Base-by-base conservation (phyloP, 2,329 filamentous ascomycete genomes). In the Ophiocordyceps camponoti-rufipedis region DNA sequence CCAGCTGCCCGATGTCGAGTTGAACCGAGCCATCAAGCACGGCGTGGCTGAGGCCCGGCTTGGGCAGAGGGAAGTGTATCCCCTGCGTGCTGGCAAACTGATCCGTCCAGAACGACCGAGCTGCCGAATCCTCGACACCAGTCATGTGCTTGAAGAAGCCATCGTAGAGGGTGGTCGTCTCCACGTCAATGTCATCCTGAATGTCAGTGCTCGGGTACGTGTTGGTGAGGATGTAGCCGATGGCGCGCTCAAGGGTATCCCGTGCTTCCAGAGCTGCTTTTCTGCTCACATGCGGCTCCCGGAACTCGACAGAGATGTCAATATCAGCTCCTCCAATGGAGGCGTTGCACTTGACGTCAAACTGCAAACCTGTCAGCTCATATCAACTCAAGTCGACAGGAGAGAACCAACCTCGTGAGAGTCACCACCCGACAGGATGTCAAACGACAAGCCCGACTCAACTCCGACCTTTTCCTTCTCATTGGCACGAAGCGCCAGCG, bases 401-500 rank as follows among this genome's bases (percentile, higher is more conserved):
- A 23, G 31, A 28, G 10, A 12, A 39, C 33, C 5, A 29, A 46
- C 45, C 38, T 50, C 43, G 12, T 47, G 45, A 1, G 55, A 45
- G 14, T 53, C 52, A 32, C 52, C 48, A 13, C 50, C 50, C 4
- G 49, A 28, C 41, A 46, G 1, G 35, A 45, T 13, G 45, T 48
- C 43, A 44, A 45, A 38, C 6, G 41, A 35, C 43, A 46, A 4
- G 14, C 29, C 41, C 39, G 32, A 7, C 8, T 35, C 29, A 1
- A 5, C 14, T 4, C 12, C 44, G 4, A 33, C 23, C 38, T 41
- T 39, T n/a, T 16, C 19, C 33, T 44, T 45, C n/a, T 40, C 45
- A 10, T 41, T 45, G 16, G 52, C 54, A 42, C 61, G 58, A 43
- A 59, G 56, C 0, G 60, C 61, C 8, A 62, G 51, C 1, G 56